phyloP scores from a whole-genome alignment of 352 stramenopile genomes.

The Globisporangium mamillatum region DNA sequence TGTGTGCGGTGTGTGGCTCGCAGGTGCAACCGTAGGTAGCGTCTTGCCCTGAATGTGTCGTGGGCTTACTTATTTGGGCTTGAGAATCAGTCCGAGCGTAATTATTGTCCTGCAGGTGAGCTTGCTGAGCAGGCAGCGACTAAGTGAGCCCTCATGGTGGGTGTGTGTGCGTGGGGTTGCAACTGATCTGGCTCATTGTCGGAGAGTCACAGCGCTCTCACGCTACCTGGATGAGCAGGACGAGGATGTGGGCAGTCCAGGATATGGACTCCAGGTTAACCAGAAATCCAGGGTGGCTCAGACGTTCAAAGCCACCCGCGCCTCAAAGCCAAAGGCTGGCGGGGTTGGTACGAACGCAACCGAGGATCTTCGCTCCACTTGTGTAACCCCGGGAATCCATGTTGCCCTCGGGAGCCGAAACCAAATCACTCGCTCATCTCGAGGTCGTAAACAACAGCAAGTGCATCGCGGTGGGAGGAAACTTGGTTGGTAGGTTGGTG shows the following conservation, averaged over 20 bases:
- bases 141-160: background rate
- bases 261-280: background rate
- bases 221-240: background rate
- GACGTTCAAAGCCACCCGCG: background rate
- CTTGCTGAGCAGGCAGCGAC: background rate
- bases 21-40: background rate
- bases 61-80: background rate
- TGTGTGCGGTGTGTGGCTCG: background rate
- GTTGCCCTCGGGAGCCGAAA: background rate
- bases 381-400: background rate
- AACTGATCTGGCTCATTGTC: background rate
- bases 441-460: background rate
- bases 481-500: background rate
- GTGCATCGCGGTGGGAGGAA: too few relatives aligned
- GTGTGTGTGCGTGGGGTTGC: background rate
- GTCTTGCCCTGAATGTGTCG: background rate
- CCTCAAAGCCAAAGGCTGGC: background rate
- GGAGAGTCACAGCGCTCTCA: background rate
- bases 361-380: too few relatives aligned
- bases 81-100: background rate
- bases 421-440: background rate
- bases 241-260: background rate
- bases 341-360: background rate
- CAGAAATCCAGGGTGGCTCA: background rate
- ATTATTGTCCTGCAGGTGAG: background rate